Evolutionary conservation across 2,329 filamentous ascomycete species (phyloP).

Genomic region (Dryadomyces quercus-mongolicae): DNA sequence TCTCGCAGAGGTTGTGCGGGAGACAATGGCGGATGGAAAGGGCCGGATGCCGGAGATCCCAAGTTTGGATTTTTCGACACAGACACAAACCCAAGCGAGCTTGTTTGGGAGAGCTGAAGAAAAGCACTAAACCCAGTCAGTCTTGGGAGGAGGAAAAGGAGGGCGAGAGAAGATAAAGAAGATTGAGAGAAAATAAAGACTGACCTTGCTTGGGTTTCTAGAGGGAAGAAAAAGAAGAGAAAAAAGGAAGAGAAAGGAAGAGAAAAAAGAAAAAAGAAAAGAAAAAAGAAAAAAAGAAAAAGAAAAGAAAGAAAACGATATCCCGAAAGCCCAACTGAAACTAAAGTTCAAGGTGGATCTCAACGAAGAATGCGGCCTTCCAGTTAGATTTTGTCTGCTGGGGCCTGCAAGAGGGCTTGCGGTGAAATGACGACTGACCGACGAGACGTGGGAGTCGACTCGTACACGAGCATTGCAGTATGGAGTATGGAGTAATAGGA

Average conservation of each 20-base stretch:
- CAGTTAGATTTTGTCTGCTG: not conserved
- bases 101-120: slow-evolving; percentile 1
- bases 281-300: not conserved
- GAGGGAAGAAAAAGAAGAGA: not conserved
- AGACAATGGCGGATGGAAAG: too few species aligned
- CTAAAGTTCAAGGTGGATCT: not conserved
- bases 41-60: too few species aligned
- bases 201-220: not conserved
- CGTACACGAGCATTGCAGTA: too few species aligned
- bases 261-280: not conserved
- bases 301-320: not conserved
- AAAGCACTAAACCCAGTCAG: not conserved
- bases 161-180: too few species aligned
- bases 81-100: not conserved
- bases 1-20: too few species aligned
- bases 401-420: not conserved
- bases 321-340: not conserved
- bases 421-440: not conserved
- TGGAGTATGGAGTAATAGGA: too few species aligned
- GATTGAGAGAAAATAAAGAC: not conserved
- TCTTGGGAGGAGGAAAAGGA: not conserved
- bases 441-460: too few species aligned
- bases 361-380: not conserved
- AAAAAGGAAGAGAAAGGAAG: not conserved
- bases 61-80: too few species aligned